Base-by-base conservation (phyloP, 768 basidiomycete species). In the Phlebiopsis gigantea region DNA sequence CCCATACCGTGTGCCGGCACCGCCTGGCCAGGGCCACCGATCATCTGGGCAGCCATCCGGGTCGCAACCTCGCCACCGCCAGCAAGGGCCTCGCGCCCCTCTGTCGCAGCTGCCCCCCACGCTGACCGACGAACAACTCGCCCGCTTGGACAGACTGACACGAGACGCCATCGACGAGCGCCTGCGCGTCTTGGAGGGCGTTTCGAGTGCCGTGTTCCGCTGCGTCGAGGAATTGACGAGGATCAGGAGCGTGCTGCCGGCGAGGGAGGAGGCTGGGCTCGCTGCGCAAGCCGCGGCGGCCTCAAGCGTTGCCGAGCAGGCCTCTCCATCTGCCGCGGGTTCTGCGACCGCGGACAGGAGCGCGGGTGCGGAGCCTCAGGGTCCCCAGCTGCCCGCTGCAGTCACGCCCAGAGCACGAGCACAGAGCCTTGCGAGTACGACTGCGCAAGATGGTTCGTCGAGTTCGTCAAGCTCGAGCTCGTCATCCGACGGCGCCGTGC, bases 91-190 rank as follows among this genome's bases (percentile, higher is more conserved):
- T 12, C 55, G 48, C 21, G 63, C 30, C 46, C 59, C 24, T 45
- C 56, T 28, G 51, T 60, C 19, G 62, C 69, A 45, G 19, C 67
- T 81, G 28, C 82, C 83, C 21, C 68, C 76, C 9, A 73, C 72
- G 30, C 64, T 83, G 55, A 82, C 78, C 5, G 81, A 83, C 15
- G 80, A 80, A 41, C 88, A 92, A 63, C 74, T 93, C 12, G 73
- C 77, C 17, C 70, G 76, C 19, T 72, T 93, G 70, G 89, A 93
- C 60, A 72, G 64, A 25, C 66, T 86, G 39, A 91, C 90, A 25
- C 76, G 89, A 53, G 88, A 90, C 61, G 87, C 88, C 5, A 88
- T 97, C 48, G 90, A 94, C 61, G 91, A 93, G 63, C 81, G 92
- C 54, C 70, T 98, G 59, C 77, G 83, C 43, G 79, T 92, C 39